Percentiles rank a stretch among this genome's conserved stretches.
Conservation (phyloP, 257 asterid species). For the Ligustrum vulgare region DNA sequence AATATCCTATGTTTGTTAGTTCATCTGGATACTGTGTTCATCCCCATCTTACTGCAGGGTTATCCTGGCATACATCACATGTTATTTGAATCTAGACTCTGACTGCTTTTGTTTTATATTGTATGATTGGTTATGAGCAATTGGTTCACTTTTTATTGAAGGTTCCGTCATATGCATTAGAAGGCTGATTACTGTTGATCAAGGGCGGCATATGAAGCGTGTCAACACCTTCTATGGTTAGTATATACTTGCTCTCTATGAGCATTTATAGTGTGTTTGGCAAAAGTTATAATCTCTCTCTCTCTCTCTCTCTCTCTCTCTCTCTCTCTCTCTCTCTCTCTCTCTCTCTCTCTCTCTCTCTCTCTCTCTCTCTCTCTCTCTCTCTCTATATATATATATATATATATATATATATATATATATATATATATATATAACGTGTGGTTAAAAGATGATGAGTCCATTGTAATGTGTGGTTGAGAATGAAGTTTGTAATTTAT, state of each 20-base stretch:
- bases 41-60: neutral
- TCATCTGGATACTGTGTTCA: neutral
- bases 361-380: no score
- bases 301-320: no score
- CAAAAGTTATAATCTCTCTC: no score
- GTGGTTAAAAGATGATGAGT: no score
- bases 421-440: no score
- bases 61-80: neutral
- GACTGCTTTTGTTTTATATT: constrained; percentile 2
- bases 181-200: constrained; percentile 53
- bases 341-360: no score
- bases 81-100: neutral
- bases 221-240: constrained; percentile 24
- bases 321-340: no score
- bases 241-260: neutral
- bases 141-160: constrained; percentile 33
- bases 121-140: constrained; percentile 1
- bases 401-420: no score
- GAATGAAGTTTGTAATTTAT: no score
- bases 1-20: neutral
- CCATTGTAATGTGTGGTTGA: no score
- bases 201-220: constrained; percentile 21
- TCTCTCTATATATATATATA: no score
- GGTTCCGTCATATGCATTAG: constrained; percentile 73
- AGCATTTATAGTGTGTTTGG: neutral